These are phyloP conservation scores for Veloporphyrellus conicus DNA, from an alignment of 1,284 basidiomycete genomes.

Conservation along the genomic window DNA sequence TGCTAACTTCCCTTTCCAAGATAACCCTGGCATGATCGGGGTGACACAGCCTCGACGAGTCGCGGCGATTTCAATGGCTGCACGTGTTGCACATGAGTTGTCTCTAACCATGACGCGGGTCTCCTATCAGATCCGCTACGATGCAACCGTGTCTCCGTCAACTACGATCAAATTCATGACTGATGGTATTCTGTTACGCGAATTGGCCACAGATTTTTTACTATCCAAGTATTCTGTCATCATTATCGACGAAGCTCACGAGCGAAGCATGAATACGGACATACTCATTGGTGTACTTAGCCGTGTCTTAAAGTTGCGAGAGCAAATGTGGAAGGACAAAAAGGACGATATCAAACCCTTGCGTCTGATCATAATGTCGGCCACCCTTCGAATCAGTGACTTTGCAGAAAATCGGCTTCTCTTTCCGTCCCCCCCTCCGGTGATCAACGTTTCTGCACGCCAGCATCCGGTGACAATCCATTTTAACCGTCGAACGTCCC, in stretches of 20 bases:
- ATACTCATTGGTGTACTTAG: constrained; percentile 95
- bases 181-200: constrained; percentile 93
- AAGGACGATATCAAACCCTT: constrained; percentile 63
- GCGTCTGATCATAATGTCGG: constrained; percentile 97
- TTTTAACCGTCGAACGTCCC: constrained; percentile 81
- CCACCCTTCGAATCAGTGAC: constrained; percentile 90
- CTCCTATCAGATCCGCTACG: constrained; percentile 97
- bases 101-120: constrained; percentile 76
- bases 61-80: constrained; percentile 93
- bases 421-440: constrained; percentile 81
- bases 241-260: constrained; percentile 97
- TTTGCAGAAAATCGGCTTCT: constrained; percentile 85
- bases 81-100: constrained; percentile 87
- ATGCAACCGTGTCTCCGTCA: constrained; percentile 82
- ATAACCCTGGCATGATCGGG: constrained; percentile 97
- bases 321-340: constrained; percentile 80
- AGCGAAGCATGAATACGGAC: constrained; percentile 97
- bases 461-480: constrained; percentile 96
- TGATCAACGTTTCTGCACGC: constrained; percentile 85
- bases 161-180: constrained; percentile 99
- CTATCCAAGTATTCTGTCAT: constrained; percentile 90
- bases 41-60: constrained; percentile 97
- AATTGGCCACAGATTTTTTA: constrained; percentile 88
- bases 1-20: constrained; percentile 38
- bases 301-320: constrained; percentile 83